Evolutionary conservation across 805 yeast genomes (phyloP).

Genomic region (Barnettozyma wickerhamii): DNA sequence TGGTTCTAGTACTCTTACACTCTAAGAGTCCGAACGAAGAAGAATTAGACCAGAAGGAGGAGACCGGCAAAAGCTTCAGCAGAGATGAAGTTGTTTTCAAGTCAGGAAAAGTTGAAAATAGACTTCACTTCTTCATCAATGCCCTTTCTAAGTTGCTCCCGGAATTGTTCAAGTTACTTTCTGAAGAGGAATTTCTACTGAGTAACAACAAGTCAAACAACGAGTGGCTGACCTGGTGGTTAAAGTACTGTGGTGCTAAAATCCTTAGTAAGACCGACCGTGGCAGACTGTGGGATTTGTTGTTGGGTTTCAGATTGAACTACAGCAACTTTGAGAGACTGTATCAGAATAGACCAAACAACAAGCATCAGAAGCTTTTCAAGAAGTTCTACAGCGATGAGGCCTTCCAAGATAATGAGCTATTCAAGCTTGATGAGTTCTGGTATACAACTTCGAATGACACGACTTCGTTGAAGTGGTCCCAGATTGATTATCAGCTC

Average conservation of each 20-base stretch:
- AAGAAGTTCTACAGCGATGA: slow-evolving; percentile 18
- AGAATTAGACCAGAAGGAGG: slow-evolving; percentile 2
- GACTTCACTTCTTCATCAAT: slow-evolving; percentile 64
- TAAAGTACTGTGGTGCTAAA: slow-evolving; percentile 84
- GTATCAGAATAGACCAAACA: slow-evolving; percentile 8
- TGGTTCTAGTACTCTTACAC: slow-evolving; percentile 71
- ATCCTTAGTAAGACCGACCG: slow-evolving; percentile 78
- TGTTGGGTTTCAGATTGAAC: slow-evolving; percentile 69
- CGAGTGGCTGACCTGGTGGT: slow-evolving; percentile 94
- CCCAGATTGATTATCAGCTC: slow-evolving; percentile 67
- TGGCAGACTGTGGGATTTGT: slow-evolving; percentile 85
- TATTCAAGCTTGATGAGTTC: slow-evolving; percentile 12
- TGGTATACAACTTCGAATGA: slow-evolving; percentile 21
- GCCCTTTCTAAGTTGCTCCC: slow-evolving; percentile 63
- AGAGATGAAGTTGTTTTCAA: slow-evolving; percentile 40
- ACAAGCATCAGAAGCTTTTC: slow-evolving; percentile 19
- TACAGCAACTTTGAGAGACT: slow-evolving; percentile 20
- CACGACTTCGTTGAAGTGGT: slow-evolving; percentile 40
- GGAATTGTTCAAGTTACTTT: slow-evolving; percentile 68
- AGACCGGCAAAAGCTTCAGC: slow-evolving; percentile 8
- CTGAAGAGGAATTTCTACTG: slow-evolving; percentile 70
- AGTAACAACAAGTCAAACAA: slow-evolving; percentile 57
- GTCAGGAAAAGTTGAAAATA: slow-evolving; percentile 55
- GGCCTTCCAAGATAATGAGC: slow-evolving; percentile 7
- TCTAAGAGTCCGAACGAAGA: slow-evolving; percentile 20